Conservation (phyloP, 768 basidiomycete genomes). For the Suillus plorans region DNA sequence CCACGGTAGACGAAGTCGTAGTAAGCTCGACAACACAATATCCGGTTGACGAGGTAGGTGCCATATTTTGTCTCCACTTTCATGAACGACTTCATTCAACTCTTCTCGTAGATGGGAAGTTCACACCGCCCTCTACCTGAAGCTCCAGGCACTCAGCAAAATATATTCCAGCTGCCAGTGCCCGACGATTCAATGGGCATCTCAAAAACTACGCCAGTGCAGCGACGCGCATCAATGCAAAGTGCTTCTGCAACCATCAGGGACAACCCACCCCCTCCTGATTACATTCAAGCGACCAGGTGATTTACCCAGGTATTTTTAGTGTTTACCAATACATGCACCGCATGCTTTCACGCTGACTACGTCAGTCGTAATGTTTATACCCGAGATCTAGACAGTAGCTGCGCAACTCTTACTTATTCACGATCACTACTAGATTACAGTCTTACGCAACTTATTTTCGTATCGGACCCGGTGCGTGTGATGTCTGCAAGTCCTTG, state of each 20-base stretch:
- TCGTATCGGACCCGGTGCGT: neutral
- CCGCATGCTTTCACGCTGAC: neutral
- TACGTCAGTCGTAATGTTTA: neutral
- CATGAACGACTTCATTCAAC: neutral
- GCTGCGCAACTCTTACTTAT: neutral
- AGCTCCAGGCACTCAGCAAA: slow-evolving; percentile 17
- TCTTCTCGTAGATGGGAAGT: slow-evolving; percentile 8
- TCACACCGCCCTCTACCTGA: slow-evolving; percentile 22
- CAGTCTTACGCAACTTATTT: neutral
- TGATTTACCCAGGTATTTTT: neutral
- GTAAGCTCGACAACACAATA: slow-evolving; percentile 3
- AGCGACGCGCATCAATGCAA: slow-evolving; percentile 8
- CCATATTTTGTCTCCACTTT: neutral
- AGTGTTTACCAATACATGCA: neutral
- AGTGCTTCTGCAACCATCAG: slow-evolving; percentile 14
- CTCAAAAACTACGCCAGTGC: neutral
- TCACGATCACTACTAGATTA: neutral
- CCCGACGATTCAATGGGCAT: slow-evolving; percentile 2
- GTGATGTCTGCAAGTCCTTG: neutral
- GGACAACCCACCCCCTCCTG: slow-evolving; percentile 23
- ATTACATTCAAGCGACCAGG: slow-evolving; percentile 21
- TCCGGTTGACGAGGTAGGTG: slow-evolving; percentile 19
- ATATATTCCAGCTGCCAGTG: slow-evolving; percentile 3
- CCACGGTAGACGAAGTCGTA: slow-evolving; percentile 7
- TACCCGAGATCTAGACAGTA: neutral